These are phyloP conservation scores for Exsudoporus floridanus DNA, from an alignment of 1,284 basidiomycete species.

Conservation along the genomic window DNA sequence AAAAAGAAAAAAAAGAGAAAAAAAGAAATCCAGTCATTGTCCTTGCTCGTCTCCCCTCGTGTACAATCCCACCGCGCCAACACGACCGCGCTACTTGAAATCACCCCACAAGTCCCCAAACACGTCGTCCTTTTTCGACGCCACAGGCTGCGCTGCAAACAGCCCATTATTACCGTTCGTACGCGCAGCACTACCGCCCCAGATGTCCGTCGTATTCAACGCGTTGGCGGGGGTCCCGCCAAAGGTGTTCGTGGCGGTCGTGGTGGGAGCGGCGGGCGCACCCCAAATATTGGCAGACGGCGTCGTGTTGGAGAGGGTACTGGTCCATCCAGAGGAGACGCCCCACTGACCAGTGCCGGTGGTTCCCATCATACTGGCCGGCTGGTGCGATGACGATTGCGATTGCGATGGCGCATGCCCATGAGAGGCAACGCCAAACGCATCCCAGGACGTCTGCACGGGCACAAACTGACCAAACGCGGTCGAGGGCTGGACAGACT, in stretches of 20 bases:
- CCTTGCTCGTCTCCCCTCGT: neutral
- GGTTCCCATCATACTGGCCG: slow-evolving; percentile 57
- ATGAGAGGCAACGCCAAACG: neutral
- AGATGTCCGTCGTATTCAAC: slow-evolving; percentile 45
- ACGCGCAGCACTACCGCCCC: slow-evolving; percentile 44
- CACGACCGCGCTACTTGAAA: slow-evolving; percentile 56
- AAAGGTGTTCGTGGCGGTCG: slow-evolving; percentile 5
- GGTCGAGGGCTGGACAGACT: slow-evolving; percentile 28
- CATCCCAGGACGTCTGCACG: slow-evolving; percentile 23
- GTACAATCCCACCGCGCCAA: neutral
- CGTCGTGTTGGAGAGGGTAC: slow-evolving; percentile 26
- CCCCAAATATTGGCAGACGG: slow-evolving; percentile 46
- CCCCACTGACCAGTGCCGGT: slow-evolving; percentile 64
- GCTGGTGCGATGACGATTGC: slow-evolving; percentile 26
- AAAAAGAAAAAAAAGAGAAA: too few relatives aligned
- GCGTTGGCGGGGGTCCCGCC: neutral
- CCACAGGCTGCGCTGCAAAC: slow-evolving; percentile 36
- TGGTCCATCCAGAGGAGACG: slow-evolving; percentile 59
- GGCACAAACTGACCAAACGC: slow-evolving; percentile 31
- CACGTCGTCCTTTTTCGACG: slow-evolving; percentile 69
- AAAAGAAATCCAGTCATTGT: neutral
- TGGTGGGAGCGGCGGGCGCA: slow-evolving; percentile 14
- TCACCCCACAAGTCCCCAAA: slow-evolving; percentile 82
- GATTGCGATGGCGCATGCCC: slow-evolving; percentile 3
- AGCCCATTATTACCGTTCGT: slow-evolving; percentile 30